phyloP scores from a whole-genome alignment of 2,329 filamentous ascomycete genomes.

The Leptographium radiaticola region DNA sequence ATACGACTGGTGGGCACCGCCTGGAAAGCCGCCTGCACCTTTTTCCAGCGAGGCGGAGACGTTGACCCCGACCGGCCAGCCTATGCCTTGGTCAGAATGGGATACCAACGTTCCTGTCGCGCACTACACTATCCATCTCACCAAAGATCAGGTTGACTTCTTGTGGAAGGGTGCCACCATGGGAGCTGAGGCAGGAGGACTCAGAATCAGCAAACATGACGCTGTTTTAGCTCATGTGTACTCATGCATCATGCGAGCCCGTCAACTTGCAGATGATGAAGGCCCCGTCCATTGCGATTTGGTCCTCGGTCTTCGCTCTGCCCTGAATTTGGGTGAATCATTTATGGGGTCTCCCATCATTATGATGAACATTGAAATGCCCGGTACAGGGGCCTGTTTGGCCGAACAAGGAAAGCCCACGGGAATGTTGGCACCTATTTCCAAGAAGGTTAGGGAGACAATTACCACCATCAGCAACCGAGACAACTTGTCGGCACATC shows the following conservation, averaged over 20 bases:
- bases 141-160: conserved; percentile 1
- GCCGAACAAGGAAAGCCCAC: neutral
- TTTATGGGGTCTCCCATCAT: conserved; percentile 4
- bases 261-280: neutral
- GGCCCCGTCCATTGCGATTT: conserved; percentile 3
- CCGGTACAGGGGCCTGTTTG: conserved; percentile 1
- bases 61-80: neutral
- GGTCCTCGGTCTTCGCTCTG: conserved; percentile 3
- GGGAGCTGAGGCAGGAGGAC: neutral
- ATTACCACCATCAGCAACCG: neutral
- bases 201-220: conserved; percentile 3
- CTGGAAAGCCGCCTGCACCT: neutral
- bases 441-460: neutral
- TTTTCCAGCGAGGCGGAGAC: neutral
- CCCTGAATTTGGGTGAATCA: neutral
- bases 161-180: neutral
- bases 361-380: conserved; percentile 2
- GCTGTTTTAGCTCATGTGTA: conserved; percentile 1
- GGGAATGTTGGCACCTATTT: conserved; percentile 1
- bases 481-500: conserved; percentile 1
- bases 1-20: conserved; percentile 4
- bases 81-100: conserved; percentile 4
- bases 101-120: conserved; percentile 1
- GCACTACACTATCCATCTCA: conserved; percentile 1
- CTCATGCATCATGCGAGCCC: conserved; percentile 3